A percentile compares a stretch with the other conserved stretches of the same genome.
Conservation (phyloP, 331 rosid genomes). For the Prunus yedoensis region DNA sequence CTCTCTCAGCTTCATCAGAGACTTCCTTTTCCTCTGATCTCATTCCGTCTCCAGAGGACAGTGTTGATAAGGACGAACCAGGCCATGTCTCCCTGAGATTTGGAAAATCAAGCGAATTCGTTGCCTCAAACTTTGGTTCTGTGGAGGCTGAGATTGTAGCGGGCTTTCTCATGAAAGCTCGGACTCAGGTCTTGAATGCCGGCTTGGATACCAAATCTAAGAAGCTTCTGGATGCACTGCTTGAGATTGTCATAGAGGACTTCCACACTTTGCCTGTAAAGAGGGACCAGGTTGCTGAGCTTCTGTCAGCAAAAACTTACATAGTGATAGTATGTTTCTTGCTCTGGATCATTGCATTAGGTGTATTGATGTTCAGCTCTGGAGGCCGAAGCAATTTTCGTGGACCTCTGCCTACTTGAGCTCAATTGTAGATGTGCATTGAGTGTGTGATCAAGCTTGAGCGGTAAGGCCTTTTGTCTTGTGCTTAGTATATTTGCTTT, state of each 20-base stretch:
- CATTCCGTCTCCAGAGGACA: slow-evolving; percentile 27
- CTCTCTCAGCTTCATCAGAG: slow-evolving; percentile 23
- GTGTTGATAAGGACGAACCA: slow-evolving; percentile 8
- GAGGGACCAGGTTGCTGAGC: slow-evolving; percentile 27
- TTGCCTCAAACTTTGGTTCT: slow-evolving; percentile 7
- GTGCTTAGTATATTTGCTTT: background rate
- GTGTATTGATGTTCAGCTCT: slow-evolving; percentile 31
- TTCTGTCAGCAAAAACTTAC: slow-evolving; percentile 31
- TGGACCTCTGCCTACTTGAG: slow-evolving; percentile 62
- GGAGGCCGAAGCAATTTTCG: slow-evolving; percentile 22
- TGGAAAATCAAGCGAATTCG: slow-evolving; percentile 21
- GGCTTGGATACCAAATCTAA: slow-evolving; percentile 40
- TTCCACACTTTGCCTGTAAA: slow-evolving; percentile 35
- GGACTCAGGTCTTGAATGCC: slow-evolving; percentile 36
- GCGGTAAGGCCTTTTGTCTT: background rate
- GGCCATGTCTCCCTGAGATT: slow-evolving; percentile 17
- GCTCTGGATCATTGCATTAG: slow-evolving; percentile 45
- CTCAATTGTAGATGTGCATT: background rate
- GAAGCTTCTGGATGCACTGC: slow-evolving; percentile 51
- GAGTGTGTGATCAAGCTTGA: background rate
- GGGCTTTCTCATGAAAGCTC: slow-evolving; percentile 32
- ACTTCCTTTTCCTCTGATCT: slow-evolving; percentile 26
- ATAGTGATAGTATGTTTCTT: slow-evolving; percentile 36
- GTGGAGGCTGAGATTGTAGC: slow-evolving; percentile 42
- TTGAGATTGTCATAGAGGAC: slow-evolving; percentile 39